Conservation (phyloP, 176 grass and related monocot species). For the Phoenix roebelenii region DNA sequence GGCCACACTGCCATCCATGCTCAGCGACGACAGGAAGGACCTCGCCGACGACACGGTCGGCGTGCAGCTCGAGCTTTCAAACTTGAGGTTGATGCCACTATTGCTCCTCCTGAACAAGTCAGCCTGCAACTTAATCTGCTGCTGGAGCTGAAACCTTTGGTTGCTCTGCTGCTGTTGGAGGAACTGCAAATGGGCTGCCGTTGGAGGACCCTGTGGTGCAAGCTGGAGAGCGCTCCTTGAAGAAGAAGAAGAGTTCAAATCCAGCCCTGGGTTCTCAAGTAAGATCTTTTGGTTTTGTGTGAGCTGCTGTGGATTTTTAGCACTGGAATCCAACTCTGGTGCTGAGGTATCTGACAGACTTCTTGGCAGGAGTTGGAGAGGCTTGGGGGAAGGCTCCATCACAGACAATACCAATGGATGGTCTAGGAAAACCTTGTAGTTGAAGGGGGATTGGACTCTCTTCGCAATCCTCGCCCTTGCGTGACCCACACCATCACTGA, state of each 20-base stretch:
- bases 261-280: slow-evolving; percentile 20
- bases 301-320: slow-evolving; percentile 15
- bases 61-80: slow-evolving; percentile 31
- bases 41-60: slow-evolving; percentile 42
- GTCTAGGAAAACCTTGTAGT: slow-evolving; percentile 40
- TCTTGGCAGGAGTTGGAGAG: slow-evolving; percentile 26
- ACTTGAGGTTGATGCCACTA: slow-evolving; percentile 57
- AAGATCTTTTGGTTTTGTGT: slow-evolving; percentile 37
- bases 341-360: not conserved
- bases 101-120: slow-evolving; percentile 62
- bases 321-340: slow-evolving; percentile 23
- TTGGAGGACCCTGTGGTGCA: slow-evolving; percentile 25
- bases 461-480: slow-evolving; percentile 45
- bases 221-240: not conserved
- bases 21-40: slow-evolving; percentile 70
- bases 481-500: slow-evolving; percentile 32
- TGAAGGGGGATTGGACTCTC: slow-evolving; percentile 22
- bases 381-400: not conserved
- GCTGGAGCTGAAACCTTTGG: slow-evolving; percentile 30
- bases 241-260: not conserved
- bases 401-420: slow-evolving; percentile 12
- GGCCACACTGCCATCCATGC: slow-evolving; percentile 58
- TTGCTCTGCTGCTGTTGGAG: slow-evolving; percentile 38
- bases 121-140: slow-evolving; percentile 57
- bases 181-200: slow-evolving; percentile 46